phyloP scores from a whole-genome alignment of 345 rosid species.

The Mercurialis annua region DNA sequence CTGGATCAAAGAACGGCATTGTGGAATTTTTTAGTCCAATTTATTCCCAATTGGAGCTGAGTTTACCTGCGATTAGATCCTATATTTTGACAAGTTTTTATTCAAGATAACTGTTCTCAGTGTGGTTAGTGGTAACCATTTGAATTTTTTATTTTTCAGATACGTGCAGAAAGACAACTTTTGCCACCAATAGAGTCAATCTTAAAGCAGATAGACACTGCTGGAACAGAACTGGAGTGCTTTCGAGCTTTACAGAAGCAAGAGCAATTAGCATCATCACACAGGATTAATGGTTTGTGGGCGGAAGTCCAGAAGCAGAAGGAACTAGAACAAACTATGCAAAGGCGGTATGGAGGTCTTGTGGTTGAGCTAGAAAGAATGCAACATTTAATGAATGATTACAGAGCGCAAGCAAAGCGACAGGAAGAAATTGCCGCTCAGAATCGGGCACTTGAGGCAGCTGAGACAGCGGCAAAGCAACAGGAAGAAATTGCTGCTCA shows the following conservation, averaged over 20 bases:
- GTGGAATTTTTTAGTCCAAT: not conserved
- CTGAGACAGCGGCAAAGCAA: conserved; percentile 28
- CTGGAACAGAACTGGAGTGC: conserved; percentile 89
- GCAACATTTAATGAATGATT: conserved; percentile 38
- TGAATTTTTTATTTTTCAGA: conserved; percentile 42
- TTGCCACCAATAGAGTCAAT: conserved; percentile 76
- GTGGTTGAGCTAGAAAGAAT: conserved; percentile 55
- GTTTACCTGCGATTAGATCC: not conserved
- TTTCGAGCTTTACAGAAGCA: conserved; percentile 90
- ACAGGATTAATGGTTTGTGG: conserved; percentile 71
- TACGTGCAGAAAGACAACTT: conserved; percentile 58
- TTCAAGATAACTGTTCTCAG: not conserved
- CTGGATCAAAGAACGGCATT: not conserved
- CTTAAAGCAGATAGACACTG: conserved; percentile 76
- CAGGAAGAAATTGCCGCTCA: conserved; percentile 47
- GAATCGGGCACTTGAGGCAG: conserved; percentile 32
- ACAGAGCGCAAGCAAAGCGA: conserved; percentile 50
- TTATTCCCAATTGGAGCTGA: not conserved
- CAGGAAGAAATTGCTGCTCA: conserved; percentile 47
- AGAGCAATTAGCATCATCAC: conserved; percentile 83
- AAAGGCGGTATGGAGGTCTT: conserved; percentile 66
- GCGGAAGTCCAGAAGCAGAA: conserved; percentile 92
- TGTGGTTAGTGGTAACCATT: conserved; percentile 15
- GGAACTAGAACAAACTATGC: conserved; percentile 73
- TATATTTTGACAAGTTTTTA: not conserved